phyloP scores from a whole-genome alignment of 2,329 filamentous ascomycete species.

The Pestalotiopsis sp. region DNA sequence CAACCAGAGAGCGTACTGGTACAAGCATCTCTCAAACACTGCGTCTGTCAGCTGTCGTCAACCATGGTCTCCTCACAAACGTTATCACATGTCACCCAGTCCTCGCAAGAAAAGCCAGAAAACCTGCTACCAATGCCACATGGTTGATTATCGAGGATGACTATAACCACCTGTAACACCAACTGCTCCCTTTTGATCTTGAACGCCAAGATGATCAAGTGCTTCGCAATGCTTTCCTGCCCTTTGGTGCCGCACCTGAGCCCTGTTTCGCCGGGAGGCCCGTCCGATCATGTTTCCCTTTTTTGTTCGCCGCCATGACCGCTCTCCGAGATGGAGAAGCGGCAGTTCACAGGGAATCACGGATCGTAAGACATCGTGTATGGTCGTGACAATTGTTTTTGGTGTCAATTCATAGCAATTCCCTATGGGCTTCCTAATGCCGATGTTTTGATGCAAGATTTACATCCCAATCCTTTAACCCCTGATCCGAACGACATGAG shows the following conservation, averaged over 20 bases:
- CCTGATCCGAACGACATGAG: constrained; percentile 33
- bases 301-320: constrained; percentile 3
- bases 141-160: constrained; percentile 5
- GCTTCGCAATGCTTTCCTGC: constrained; percentile 3
- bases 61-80: no score
- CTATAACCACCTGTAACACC: constrained; percentile 3
- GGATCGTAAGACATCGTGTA: constrained; percentile 3
- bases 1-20: no score
- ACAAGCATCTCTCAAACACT: no score
- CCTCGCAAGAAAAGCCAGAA: neutral
- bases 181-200: neutral
- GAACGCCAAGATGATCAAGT: constrained; percentile 1
- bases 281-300: constrained; percentile 4
- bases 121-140: neutral
- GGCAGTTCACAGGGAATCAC: constrained; percentile 8
- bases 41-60: no score
- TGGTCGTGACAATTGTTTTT: constrained; percentile 25
- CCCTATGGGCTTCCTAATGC: constrained; percentile 28
- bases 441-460: constrained; percentile 30
- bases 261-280: neutral
- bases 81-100: no score
- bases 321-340: neutral
- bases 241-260: neutral
- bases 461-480: constrained; percentile 33
- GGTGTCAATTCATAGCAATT: constrained; percentile 27